Conservation (phyloP, 345 rosid species). For the Acer yangbiense region DNA sequence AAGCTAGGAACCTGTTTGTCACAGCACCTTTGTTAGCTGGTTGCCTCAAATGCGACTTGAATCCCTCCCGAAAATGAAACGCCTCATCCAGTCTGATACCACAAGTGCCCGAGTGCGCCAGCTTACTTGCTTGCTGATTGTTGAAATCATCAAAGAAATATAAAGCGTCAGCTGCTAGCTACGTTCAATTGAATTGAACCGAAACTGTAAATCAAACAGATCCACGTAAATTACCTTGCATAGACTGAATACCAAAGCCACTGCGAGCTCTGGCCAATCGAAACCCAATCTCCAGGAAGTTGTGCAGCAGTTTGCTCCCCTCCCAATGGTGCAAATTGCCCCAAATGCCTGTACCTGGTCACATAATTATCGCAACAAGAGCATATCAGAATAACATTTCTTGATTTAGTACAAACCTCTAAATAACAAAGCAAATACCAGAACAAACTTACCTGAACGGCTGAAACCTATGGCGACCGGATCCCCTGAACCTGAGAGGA, state of each 20-base stretch:
- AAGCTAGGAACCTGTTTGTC: not conserved
- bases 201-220: not conserved
- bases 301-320: conserved; percentile 99
- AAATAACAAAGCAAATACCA: not conserved
- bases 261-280: conserved; percentile 86
- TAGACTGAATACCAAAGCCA: conserved; percentile 99
- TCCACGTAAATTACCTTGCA: conserved; percentile 57
- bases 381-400: conserved; percentile 1
- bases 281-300: conserved; percentile 96
- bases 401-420: not conserved
- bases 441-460: conserved; percentile 74
- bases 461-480: conserved; percentile 92
- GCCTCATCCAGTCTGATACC: conserved; percentile 86
- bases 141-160: not conserved
- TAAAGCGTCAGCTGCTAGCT: not conserved
- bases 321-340: conserved; percentile 96
- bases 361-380: not conserved
- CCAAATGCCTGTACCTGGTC: conserved; percentile 83
- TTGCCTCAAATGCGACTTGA: conserved; percentile 73
- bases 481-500: conserved; percentile 87
- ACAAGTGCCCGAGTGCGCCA: conserved; percentile 96
- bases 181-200: not conserved
- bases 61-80: conserved; percentile 88
- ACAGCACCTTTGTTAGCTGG: not conserved
- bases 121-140: conserved; percentile 88